Evolutionary conservation across 805 yeast species (phyloP), one percentile per base, ranked within the genome.

Genomic region (Barnettozyma pratensis): DNA sequence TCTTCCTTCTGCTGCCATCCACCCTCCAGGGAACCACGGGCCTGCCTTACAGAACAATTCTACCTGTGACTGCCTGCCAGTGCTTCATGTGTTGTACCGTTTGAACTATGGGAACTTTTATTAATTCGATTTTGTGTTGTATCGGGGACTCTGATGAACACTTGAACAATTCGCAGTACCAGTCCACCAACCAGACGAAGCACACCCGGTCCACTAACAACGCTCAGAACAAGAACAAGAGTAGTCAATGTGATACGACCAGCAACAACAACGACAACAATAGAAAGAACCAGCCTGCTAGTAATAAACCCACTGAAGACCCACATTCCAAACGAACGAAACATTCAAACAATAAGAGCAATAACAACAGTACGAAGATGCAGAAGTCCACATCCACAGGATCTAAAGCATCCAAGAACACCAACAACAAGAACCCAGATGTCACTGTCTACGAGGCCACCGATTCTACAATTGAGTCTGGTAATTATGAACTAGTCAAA

Each of bases 121-220:
- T 67, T 41, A 59, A 69, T 35, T 62, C 70, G 35, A 49, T 66
- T 47, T 57, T 67, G 52, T 67, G 71, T 54, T 65, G 70, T 51
- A 53, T 64, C 43, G 57, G 62, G 40, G 58, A 54, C 28, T 53
- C 58, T 44, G 50, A 53, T 29, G 50, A 55, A 44, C 53, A 50
- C 37, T 45, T 53, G 54, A 43, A 39, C 41, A 50, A 53, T 45
- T 48, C 50, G 47, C 51, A 46, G 47, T 51, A 47, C 46, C 51
- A 43, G 43, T 44, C 49, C 34, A 56, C 54, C 37, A 46, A 54
- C 36, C 42, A 51, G 43, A 47, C 41, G 14, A 42, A 46, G 36
- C 49, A 50, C 37, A 8, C 34, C 11, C 34, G 11, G 11, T 8
- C 34, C 34, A 42, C 50, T 25, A 49, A 36, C 28, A 43, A 34